Conservation (phyloP, 208 protist species). For the Endotrypanum monterogeii region DNA sequence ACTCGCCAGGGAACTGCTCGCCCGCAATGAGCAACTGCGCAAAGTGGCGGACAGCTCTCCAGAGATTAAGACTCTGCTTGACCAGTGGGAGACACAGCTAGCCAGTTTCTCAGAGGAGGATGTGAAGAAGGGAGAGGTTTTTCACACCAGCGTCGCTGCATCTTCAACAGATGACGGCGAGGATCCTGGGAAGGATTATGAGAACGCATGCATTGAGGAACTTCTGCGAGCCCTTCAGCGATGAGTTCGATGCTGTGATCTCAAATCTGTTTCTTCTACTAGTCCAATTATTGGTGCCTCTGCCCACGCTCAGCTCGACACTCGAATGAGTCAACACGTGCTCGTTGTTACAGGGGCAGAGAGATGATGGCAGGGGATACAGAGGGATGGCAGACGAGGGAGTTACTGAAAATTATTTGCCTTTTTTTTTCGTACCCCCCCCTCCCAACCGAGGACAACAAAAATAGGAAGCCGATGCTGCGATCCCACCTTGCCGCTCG, state of each 20-base stretch:
- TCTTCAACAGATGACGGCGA: slow-evolving; percentile 22
- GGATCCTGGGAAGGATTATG: slow-evolving; percentile 25
- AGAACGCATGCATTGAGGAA: slow-evolving; percentile 37
- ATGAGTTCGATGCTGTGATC: background rate
- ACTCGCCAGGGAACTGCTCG: slow-evolving; percentile 28
- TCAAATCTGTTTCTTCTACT: too few relatives aligned
- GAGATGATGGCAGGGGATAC: too few relatives aligned
- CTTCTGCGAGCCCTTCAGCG: slow-evolving; percentile 26
- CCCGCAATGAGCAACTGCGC: slow-evolving; percentile 34
- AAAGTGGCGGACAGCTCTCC: slow-evolving; percentile 27
- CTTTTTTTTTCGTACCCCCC: too few relatives aligned
- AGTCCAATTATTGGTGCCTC: too few relatives aligned
- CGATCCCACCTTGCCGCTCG: too few relatives aligned
- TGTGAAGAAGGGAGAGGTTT: slow-evolving; percentile 21
- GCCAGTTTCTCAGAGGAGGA: slow-evolving; percentile 24
- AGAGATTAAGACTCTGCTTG: slow-evolving; percentile 22
- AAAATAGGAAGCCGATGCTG: background rate
- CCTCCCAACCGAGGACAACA: background rate
- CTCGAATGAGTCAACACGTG: background rate
- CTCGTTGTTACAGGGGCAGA: background rate
- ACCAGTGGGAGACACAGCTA: slow-evolving; percentile 34
- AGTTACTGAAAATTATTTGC: too few relatives aligned
- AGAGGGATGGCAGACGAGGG: too few relatives aligned
- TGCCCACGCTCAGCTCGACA: background rate
- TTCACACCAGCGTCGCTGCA: slow-evolving; percentile 13